These are phyloP conservation scores for Plenodomus biglobosus DNA, from an alignment of 2,329 filamentous ascomycete genomes.

Conservation along the genomic window DNA sequence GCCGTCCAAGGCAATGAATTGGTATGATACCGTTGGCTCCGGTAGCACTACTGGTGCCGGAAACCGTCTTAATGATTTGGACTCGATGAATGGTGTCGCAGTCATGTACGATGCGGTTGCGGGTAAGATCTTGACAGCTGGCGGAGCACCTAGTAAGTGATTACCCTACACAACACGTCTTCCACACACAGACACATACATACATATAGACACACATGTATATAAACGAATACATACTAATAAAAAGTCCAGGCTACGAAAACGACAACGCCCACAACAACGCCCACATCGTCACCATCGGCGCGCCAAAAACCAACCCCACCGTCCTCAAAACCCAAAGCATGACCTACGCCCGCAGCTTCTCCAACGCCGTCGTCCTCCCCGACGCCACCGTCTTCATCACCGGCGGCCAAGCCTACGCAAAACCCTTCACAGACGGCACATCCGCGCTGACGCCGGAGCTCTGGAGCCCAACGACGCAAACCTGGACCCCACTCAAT, in stretches of 20 bases:
- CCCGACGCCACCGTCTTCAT: slow-evolving; percentile 42
- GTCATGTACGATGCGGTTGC: slow-evolving; percentile 59
- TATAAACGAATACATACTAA: no score
- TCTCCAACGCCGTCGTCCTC: slow-evolving; percentile 31
- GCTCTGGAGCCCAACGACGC: slow-evolving; percentile 26
- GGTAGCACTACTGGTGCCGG: slow-evolving; percentile 51
- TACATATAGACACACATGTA: no score
- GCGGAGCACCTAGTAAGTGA: slow-evolving; percentile 46
- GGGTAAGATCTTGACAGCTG: slow-evolving; percentile 59
- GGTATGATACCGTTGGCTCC: slow-evolving; percentile 53
- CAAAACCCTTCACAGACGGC: slow-evolving; percentile 23
- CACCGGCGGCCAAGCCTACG: slow-evolving; percentile 27
- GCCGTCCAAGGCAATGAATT: slow-evolving; percentile 58
- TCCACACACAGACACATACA: no score
- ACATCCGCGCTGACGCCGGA: slow-evolving; percentile 22
- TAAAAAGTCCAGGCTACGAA: slow-evolving; percentile 27
- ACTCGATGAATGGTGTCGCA: slow-evolving; percentile 59
- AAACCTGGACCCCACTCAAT: slow-evolving; percentile 26
- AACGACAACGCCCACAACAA: slow-evolving; percentile 47
- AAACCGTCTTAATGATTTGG: slow-evolving; percentile 46
- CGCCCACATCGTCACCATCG: slow-evolving; percentile 56
- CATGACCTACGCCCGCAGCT: slow-evolving; percentile 35
- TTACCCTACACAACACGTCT: neutral
- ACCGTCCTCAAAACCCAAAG: slow-evolving; percentile 20
- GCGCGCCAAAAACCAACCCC: slow-evolving; percentile 24